Conservation (phyloP, 306 rosid genomes). For the Lathyrus oleraceus region DNA sequence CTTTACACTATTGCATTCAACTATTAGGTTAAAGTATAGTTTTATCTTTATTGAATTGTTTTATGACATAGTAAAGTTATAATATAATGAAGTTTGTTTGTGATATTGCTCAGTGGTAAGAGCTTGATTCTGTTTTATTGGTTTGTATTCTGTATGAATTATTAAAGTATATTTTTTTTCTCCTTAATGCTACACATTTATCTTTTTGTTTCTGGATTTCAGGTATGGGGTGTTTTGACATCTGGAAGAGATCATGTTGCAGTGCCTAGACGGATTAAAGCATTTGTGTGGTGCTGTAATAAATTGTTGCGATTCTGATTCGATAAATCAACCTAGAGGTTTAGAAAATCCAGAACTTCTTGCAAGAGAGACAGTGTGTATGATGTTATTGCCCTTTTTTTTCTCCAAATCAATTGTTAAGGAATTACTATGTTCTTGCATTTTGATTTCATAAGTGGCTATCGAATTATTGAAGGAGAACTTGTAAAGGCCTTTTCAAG, state of each 20-base stretch:
- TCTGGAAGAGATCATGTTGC: slow-evolving; percentile 73
- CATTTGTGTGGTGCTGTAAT: slow-evolving; percentile 59
- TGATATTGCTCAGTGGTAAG: too few relatives aligned
- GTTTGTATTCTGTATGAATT: neutral
- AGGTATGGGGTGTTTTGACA: slow-evolving; percentile 87
- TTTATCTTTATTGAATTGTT: slow-evolving; percentile 11
- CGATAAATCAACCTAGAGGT: slow-evolving; percentile 58
- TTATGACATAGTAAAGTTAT: neutral
- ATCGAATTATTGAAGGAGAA: neutral
- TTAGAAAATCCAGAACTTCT: slow-evolving; percentile 79
- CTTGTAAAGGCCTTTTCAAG: neutral
- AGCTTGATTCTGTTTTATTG: neutral
- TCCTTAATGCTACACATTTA: too few relatives aligned
- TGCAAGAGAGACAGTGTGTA: slow-evolving; percentile 91
- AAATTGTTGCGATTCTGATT: slow-evolving; percentile 59
- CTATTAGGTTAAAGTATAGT: too few relatives aligned
- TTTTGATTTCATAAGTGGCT: neutral
- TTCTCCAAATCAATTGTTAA: slow-evolving; percentile 29
- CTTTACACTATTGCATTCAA: too few relatives aligned
- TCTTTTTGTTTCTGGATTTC: slow-evolving; percentile 27
- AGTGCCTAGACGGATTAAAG: slow-evolving; percentile 81
- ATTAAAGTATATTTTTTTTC: too few relatives aligned
- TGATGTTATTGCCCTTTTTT: slow-evolving; percentile 40
- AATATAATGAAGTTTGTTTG: neutral
- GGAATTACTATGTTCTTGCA: neutral